Evolutionary conservation across 148 eudicot species (phyloP), one percentile per base, ranked within the genome.

Genomic region (Chenopodium album): DNA sequence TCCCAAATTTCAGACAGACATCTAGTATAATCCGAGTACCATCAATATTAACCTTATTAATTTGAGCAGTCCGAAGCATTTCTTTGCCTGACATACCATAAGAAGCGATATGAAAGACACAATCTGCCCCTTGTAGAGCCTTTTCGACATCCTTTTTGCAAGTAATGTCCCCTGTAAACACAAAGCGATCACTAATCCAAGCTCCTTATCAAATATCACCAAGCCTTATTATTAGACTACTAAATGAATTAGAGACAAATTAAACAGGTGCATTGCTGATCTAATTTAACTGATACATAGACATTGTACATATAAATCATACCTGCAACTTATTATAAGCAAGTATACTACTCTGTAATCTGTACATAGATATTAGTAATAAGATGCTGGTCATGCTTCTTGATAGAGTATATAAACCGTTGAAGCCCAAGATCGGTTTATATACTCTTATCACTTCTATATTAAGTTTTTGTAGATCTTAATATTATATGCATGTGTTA

Each of bases 71-170:
- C 85, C 91, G 96, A 76, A 94, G 89, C 98, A 94, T 92, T 81
- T 94, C 92, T 84, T 94, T 92, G 31, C 98, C 96, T 13, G 94
- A 92, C 96, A 91, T 92, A 77, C 98, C 98, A 87, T 83, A 94
- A 9, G 98, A 89, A 79, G 98, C 96, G 73, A 94, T 85, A 86
- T 92, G 98, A 78, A 94, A 94, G 64, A 92, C 93, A 87, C 98
- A 94, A 71, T 94, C 93, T 67, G 91, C 94, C 63, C 90, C 94
- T 7, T 79, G 86, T 31, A 92, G 81, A n/a, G 91, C 94, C 84
- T 79, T 92, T 7, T 90, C 86, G 26, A 94, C 93, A 80, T 94
- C 93, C 79, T 87, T 80, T 86, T 83, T 88, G 59, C 73, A 14
- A 48, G 88, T 84, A 78, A 94, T 64, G 83, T 94, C 94, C 78